Evolutionary conservation across 805 yeast genomes (phyloP), one percentile per base, ranked within the genome.

Genomic region (Lipomyces anomalus): DNA sequence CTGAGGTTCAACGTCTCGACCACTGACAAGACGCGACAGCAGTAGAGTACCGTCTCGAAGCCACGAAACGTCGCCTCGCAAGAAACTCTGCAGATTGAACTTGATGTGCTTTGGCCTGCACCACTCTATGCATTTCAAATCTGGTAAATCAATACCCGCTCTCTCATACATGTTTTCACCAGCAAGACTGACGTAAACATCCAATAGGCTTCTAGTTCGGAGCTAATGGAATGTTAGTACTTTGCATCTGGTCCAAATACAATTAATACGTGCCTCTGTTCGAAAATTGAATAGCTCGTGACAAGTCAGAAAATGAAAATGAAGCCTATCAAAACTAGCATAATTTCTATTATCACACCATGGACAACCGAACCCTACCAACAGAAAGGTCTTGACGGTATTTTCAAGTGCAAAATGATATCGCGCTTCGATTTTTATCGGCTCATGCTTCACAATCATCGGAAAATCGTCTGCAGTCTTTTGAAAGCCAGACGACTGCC

Each of bases 81-180:
- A 21, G 24, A 38, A 49, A 3, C 38, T 23, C 16, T 32, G 9
- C 13, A 49, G 28, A 4, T 38, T 39, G 38, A 49, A 49, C 24
- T 42, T 41, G 16, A 32, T 13, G 23, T 28, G 26, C 34, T 22
- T 17, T n/a, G 53, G 53, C 21, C 46, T 38, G 20, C 40, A 13
- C 53, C 53, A 49, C 30, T 49, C 49, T 28, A 42, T 6, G 4
- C 43, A 16, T 11, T 46, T 26, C 9, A 40, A 40, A 28, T 46
- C 53, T 5, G 47, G 48, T 18, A 33, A 44, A 23, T 35, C 32
- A 4, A 46, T 22, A 18, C 49, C 42, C 2, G 46, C 50, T 5
- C 52, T 43, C 35, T 48, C 52, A 26, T 48, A 45, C 18, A 49
- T 24, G 21, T 44, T 43, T 23, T 49, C 52, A 18, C 52, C 45